Evolutionary conservation across 805 yeast species (phyloP), one percentile per base, ranked within the genome.

Genomic region (Starmerella roubikii): DNA sequence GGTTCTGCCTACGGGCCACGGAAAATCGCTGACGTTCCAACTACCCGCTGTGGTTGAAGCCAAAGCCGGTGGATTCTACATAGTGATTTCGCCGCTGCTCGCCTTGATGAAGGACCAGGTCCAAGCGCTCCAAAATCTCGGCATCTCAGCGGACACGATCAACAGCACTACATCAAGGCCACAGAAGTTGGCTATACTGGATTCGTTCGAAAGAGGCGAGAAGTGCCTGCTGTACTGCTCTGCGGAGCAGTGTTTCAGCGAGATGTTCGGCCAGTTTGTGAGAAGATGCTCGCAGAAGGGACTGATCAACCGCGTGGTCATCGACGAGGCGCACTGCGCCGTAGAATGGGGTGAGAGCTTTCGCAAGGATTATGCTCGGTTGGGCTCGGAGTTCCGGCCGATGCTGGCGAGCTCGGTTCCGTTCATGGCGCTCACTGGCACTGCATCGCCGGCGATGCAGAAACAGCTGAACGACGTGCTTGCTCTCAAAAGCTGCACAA

Each of bases 331-430:
- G 0, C 98, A 91, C 61, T 91, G 98, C 67, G 93, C 88, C 26
- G 83, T 94, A 34, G 81, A 91, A 12, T 91, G 98, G 98, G 98
- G 98, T 12, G 95, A 86, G 56, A 97, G 88, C 59, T 91, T 91
- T 57, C 67, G 98, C 39, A 95, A 94, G 0, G 97, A 91, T 57
- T 91, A 91, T 59, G 83, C 86, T 45, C 78, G 76, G 5, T 64
- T 91, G 54, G 75, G 76, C 29, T 17, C 40, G 6, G 69, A 68
- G 48, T 78, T 91, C 59, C 82, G 84, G 50, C 5, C 16, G 8
- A 23, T 12, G 9, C 85, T 71, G 53, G 91, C 93, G 0, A 34
- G 22, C 10, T 69, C 67, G 34, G 73, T 86, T 5, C 98, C 98
- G 1, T 64, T 91, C 45, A 85, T 88, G 82, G 98, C 97, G 0